Conservation (phyloP, 495 filamentous ascomycete genomes). For the Neurospora discreta region DNA sequence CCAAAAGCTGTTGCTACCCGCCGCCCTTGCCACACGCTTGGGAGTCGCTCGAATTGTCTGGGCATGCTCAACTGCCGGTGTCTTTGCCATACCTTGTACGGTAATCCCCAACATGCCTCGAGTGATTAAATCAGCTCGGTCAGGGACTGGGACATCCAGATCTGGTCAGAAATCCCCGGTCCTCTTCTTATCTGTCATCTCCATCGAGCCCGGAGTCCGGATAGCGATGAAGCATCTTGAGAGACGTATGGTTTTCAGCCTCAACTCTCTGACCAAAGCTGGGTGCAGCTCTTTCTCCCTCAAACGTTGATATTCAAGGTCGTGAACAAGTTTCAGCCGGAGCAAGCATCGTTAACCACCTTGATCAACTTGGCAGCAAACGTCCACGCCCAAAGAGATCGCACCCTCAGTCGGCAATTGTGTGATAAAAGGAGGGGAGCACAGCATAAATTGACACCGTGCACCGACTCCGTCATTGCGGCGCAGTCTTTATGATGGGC, state of each 20-base stretch:
- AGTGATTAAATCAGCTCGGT: not conserved
- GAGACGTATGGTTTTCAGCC: not conserved
- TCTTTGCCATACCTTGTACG: not conserved
- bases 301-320: not conserved
- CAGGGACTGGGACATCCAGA: not conserved
- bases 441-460: not conserved
- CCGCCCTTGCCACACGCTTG: not conserved
- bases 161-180: not conserved
- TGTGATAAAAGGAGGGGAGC: not conserved
- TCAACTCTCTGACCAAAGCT: not conserved
- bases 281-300: not conserved
- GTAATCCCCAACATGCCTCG: not conserved
- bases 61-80: not conserved
- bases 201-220: not conserved
- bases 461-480: not conserved
- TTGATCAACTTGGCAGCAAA: not conserved
- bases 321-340: not conserved
- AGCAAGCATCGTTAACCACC: not conserved
- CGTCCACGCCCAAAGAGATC: not conserved
- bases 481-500: conserved; percentile 1
- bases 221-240: not conserved
- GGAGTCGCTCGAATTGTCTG: not conserved
- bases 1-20: not conserved
- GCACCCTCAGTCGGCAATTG: not conserved
- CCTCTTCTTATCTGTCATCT: not conserved